A percentile compares a stretch with the other conserved stretches of the same genome.
Evolutionary conservation across 108 stramenopile species (phyloP).

Genomic region (Epithemia pelagica): DNA sequence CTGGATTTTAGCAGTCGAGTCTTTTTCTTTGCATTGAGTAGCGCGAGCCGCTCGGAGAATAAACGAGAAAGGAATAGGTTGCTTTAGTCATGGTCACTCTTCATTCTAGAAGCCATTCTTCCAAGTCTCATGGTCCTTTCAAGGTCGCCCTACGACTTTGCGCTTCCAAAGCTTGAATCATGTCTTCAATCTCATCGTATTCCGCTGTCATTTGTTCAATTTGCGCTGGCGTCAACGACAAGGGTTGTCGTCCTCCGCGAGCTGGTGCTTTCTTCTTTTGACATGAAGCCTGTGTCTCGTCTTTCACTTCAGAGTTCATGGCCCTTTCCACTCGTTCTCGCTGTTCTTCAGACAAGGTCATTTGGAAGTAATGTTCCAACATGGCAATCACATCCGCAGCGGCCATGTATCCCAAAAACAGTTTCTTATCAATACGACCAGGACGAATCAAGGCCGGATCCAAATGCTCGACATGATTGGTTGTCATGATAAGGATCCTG

Average conservation of each 20-base stretch:
- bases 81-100: too few relatives aligned
- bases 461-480: slow-evolving; percentile 72
- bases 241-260: neutral
- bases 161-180: slow-evolving; percentile 29
- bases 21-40: too few relatives aligned
- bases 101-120: too few relatives aligned
- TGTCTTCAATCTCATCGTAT: slow-evolving; percentile 36
- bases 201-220: slow-evolving; percentile 40
- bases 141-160: too few relatives aligned
- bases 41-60: too few relatives aligned
- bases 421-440: slow-evolving; percentile 46
- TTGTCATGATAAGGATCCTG: slow-evolving; percentile 76
- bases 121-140: too few relatives aligned
- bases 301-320: neutral
- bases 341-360: slow-evolving; percentile 8
- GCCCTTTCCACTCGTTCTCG: slow-evolving; percentile 9
- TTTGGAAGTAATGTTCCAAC: slow-evolving; percentile 66
- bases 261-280: neutral
- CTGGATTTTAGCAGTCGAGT: too few relatives aligned
- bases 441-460: slow-evolving; percentile 80
- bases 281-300: too few relatives aligned
- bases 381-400: slow-evolving; percentile 34
- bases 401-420: slow-evolving; percentile 50
- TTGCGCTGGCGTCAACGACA: slow-evolving; percentile 40
- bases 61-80: too few relatives aligned